Evolutionary conservation across 805 yeast genomes (phyloP).

Genomic region (Metschnikowia lunata): DNA sequence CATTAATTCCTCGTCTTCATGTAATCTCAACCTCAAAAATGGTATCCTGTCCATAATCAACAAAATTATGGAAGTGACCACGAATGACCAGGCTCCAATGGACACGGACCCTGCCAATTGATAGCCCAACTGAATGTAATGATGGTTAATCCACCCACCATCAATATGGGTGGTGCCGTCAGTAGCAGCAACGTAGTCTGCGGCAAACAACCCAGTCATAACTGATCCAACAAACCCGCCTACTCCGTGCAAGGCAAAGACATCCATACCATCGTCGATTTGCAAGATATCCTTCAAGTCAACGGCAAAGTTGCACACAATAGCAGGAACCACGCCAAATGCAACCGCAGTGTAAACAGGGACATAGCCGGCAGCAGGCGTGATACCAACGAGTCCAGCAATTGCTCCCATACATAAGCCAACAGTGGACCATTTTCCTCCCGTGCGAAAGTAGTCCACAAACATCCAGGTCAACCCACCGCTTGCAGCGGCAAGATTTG

Average conservation of each 20-base stretch:
- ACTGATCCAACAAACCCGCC: constrained; percentile 86
- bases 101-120: constrained; percentile 78
- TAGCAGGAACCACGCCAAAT: constrained; percentile 17
- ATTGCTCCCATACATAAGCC: constrained; percentile 93
- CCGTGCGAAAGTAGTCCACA: constrained; percentile 80
- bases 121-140: constrained; percentile 78
- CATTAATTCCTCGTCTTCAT: constrained; percentile 79
- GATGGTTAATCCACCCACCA: constrained; percentile 88
- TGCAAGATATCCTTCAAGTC: constrained; percentile 67
- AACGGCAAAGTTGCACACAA: constrained; percentile 80
- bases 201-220: constrained; percentile 88
- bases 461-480: constrained; percentile 96
- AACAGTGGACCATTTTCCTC: constrained; percentile 87
- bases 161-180: constrained; percentile 64
- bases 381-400: constrained; percentile 90
- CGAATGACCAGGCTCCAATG: constrained; percentile 71
- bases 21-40: constrained; percentile 73
- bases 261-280: constrained; percentile 94
- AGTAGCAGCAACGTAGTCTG: constrained; percentile 79
- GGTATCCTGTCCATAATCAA: constrained; percentile 70
- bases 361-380: constrained; percentile 96
- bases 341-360: constrained; percentile 60
- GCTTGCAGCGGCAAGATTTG: constrained; percentile 87
- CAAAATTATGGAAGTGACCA: constrained; percentile 65
- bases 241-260: constrained; percentile 88